A percentile compares a stretch with the other conserved stretches of the same genome.
phyloP scores from a whole-genome alignment of 1,284 basidiomycete genomes.

The Papiliotrema nemorosa region DNA sequence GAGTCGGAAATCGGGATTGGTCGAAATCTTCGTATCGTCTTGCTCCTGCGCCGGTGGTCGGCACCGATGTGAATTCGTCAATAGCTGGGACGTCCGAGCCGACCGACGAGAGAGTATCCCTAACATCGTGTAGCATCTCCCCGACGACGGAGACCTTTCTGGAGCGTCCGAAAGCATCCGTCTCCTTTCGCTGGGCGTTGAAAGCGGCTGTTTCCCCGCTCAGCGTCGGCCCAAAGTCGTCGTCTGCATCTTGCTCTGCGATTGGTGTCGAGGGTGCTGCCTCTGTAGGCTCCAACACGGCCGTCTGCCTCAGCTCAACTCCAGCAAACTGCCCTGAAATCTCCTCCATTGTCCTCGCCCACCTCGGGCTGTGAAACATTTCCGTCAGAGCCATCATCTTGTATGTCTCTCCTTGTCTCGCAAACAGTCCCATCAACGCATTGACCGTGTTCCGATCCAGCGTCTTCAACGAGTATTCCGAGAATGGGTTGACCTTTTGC shows the following conservation, averaged over 20 bases:
- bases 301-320: too few species aligned
- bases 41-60: too few species aligned
- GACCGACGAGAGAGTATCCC: background rate
- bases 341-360: too few species aligned
- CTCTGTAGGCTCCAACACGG: background rate
- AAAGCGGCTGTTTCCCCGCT: background rate
- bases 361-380: background rate
- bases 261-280: background rate
- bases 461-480: background rate
- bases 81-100: background rate
- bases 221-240: constrained; percentile 1
- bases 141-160: background rate
- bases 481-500: background rate
- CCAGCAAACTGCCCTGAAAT: too few species aligned
- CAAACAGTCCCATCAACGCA: background rate
- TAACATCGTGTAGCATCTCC: background rate
- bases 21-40: too few species aligned
- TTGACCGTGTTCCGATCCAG: background rate
- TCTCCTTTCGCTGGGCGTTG: background rate
- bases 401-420: background rate
- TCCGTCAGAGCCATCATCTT: background rate
- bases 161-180: background rate
- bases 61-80: too few species aligned
- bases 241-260: background rate
- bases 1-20: too few species aligned